phyloP scores from a whole-genome alignment of 2,329 filamentous ascomycete species.

The Stemphylium beticola region DNA sequence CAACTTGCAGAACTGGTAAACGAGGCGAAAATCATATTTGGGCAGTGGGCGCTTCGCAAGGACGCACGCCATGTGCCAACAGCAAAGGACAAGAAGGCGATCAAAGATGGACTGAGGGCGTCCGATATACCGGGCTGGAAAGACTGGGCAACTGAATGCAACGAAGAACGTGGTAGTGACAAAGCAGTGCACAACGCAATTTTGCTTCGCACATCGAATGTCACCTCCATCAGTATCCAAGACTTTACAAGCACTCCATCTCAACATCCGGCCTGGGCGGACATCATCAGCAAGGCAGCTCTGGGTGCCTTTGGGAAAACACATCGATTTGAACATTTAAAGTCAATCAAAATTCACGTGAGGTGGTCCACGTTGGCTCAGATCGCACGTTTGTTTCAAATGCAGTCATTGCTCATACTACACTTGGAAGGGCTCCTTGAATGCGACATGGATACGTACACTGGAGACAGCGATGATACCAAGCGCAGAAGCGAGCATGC shows the following conservation, averaged over 20 bases:
- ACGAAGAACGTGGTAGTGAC: constrained; percentile 14
- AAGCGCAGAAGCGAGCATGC: neutral
- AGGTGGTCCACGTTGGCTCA: constrained; percentile 13
- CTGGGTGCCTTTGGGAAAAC: constrained; percentile 11
- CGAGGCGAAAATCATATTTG: constrained; percentile 22
- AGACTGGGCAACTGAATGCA: constrained; percentile 30
- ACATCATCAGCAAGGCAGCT: constrained; percentile 25
- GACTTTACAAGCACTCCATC: neutral
- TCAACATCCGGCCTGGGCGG: constrained; percentile 26
- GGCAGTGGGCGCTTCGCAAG: constrained; percentile 4
- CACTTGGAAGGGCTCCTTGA: constrained; percentile 18
- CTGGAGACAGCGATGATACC: neutral
- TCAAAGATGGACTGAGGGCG: constrained; percentile 33
- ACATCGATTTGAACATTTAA: constrained; percentile 29
- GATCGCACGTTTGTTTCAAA: constrained; percentile 29
- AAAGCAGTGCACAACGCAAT: constrained; percentile 31
- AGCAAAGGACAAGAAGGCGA: constrained; percentile 32
- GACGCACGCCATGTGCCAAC: constrained; percentile 20
- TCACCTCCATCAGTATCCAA: constrained; percentile 11
- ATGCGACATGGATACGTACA: neutral
- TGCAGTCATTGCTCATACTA: constrained; percentile 29
- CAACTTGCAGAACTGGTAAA: constrained; percentile 24
- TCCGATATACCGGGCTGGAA: constrained; percentile 35
- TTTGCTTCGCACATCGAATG: constrained; percentile 33
- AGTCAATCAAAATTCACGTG: constrained; percentile 22